phyloP scores from a whole-genome alignment of 257 asterid species.

The Pogostemon cablin region DNA sequence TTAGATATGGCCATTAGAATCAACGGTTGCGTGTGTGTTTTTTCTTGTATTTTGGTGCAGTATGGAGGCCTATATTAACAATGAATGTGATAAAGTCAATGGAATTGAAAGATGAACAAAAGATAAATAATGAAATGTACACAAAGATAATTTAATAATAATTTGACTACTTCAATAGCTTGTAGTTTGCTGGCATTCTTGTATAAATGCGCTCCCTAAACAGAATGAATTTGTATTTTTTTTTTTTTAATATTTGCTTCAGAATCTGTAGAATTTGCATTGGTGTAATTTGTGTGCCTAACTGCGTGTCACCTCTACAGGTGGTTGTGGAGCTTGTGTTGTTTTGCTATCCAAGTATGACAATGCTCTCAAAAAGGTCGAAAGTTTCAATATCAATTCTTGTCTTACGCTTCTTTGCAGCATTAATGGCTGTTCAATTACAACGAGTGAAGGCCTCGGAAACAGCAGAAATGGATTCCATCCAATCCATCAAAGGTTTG shows the following conservation, averaged over 20 bases:
- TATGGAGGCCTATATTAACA: too few species aligned
- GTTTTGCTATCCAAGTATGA: constrained; percentile 30
- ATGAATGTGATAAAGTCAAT: too few species aligned
- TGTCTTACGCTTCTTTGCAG: constrained; percentile 33
- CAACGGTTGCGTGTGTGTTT: too few species aligned
- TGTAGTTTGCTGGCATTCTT: too few species aligned
- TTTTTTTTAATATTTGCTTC: neutral
- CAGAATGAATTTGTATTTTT: too few species aligned
- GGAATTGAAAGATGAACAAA: too few species aligned
- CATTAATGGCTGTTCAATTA: constrained; percentile 32
- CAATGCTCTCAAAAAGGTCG: constrained; percentile 14
- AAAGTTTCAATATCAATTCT: constrained; percentile 29
- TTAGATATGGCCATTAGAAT: too few species aligned
- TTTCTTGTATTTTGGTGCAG: too few species aligned
- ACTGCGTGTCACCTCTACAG: constrained; percentile 10
- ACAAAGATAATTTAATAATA: too few species aligned
- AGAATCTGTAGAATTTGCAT: neutral
- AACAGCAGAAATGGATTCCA: constrained; percentile 29
- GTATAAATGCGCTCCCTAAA: too few species aligned
- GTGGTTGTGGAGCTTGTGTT: constrained; percentile 38
- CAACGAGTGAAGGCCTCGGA: constrained; percentile 32
- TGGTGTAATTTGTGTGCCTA: neutral
- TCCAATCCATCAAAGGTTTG: constrained; percentile 34
- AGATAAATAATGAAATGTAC: too few species aligned
- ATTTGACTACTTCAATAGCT: too few species aligned